Base-by-base conservation (phyloP, 768 basidiomycete genomes). In the Phaffia australis region DNA sequence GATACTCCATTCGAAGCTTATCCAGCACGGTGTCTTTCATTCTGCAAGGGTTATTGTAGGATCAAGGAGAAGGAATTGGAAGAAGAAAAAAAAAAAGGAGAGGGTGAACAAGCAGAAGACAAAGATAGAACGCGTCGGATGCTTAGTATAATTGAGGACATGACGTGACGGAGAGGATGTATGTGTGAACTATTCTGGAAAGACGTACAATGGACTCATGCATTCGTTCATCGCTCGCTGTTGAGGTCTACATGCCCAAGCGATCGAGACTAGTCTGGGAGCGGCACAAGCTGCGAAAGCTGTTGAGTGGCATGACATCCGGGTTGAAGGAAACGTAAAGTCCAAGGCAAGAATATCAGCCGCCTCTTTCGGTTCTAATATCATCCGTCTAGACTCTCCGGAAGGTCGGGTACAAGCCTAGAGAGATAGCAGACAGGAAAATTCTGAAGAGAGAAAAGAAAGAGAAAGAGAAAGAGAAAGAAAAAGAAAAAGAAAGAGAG, bases 221-320 rank as follows among this genome's bases (percentile, higher is more conserved):
- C 90, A 93, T 0, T 82, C 81, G 73, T 92, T 87, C 52, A 92
- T 80, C 16, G 77, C 79, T 71, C 82, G 84, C 63, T 87, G 82
- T 73, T 85, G 81, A 42, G 79, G 80, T 73, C 81, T 83, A 74
- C 90, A 93, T 27, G 84, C 83, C 90, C 90, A 93, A 18, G 85
- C 85, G 29, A 91, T 85, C 6, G 89, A 88, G 60, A 93, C 76
- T 3, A 86, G 87, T 9, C 90, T 83, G 9, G 88, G 88, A 63
- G 81, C 79, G 1, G 87, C 85, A 74, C 90, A 93, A n/a, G 84
- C 80, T 19, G 89, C 89, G 73, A 91, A 93, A 61, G 83, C 90
- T 93, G 74, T 4, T 8, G 48, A 7, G 47, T 27, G 29, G 21
- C 51, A 42, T 52, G 19, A 35, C 29, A 51, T 62, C 52, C 18